phyloP scores from a whole-genome alignment of 139 green algal genomes.

The Coelastrella sp. region DNA sequence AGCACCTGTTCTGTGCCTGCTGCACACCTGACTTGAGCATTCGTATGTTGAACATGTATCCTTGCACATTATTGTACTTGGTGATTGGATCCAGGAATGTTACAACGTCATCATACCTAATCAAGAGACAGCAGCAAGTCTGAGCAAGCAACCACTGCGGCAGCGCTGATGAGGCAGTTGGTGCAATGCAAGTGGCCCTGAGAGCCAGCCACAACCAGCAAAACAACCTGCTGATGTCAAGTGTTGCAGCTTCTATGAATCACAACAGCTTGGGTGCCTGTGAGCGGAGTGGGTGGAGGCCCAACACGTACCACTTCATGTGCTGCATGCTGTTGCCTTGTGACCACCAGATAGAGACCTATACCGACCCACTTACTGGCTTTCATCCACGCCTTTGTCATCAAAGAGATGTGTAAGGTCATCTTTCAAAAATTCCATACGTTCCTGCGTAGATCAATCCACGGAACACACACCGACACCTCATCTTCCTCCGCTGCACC shows the following conservation, averaged over 20 bases:
- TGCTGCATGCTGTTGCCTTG: neutral
- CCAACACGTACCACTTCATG: no score
- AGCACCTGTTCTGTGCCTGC: neutral
- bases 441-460: constrained; percentile 27
- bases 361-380: constrained; percentile 24
- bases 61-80: constrained; percentile 58
- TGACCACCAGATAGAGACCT: neutral
- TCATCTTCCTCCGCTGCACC: neutral
- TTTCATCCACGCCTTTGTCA: constrained; percentile 62
- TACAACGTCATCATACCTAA: constrained; percentile 59
- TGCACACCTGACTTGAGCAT: constrained; percentile 52
- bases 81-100: constrained; percentile 67
- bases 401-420: constrained; percentile 66
- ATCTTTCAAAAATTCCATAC: constrained; percentile 43
- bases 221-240: no score
- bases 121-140: neutral
- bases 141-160: neutral
- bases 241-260: no score
- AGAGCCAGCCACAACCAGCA: neutral
- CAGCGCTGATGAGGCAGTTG: neutral
- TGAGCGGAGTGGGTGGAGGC: no score
- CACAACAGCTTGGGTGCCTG: no score
- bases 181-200: no score
- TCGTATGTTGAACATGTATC: constrained; percentile 72
- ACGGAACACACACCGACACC: no score